These are phyloP conservation scores for Fusarium pininemorale DNA, from an alignment of 2,329 filamentous ascomycete species.

Conservation along the genomic window DNA sequence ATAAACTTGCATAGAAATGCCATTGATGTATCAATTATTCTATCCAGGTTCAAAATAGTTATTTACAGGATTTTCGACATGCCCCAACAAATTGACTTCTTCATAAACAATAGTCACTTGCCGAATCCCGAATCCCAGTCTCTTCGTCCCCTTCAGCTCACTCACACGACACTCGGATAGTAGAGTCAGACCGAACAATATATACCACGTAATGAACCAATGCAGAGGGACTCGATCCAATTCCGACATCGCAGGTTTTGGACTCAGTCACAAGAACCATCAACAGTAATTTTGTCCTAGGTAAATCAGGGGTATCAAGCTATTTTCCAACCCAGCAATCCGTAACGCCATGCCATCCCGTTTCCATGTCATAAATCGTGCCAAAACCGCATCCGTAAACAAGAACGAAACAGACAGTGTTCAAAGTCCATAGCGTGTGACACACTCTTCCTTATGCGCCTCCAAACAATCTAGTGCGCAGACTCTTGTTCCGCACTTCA, in stretches of 20 bases:
- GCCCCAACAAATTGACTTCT: neutral
- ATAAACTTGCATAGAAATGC: neutral
- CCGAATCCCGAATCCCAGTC: neutral
- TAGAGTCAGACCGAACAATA: neutral
- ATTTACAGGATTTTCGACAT: neutral
- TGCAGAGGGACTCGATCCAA: neutral
- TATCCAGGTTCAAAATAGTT: neutral
- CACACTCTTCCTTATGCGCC: conserved; percentile 75
- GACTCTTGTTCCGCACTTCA: conserved; percentile 81
- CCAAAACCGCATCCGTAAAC: neutral
- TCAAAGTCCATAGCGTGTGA: conserved; percentile 68
- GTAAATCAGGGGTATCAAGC: conserved; percentile 38
- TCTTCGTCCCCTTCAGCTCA: neutral
- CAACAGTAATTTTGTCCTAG: neutral
- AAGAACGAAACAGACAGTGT: neutral
- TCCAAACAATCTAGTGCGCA: conserved; percentile 80
- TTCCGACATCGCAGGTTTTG: neutral
- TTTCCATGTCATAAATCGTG: neutral
- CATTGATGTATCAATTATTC: neutral
- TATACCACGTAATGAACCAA: neutral
- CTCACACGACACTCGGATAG: neutral
- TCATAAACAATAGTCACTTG: neutral
- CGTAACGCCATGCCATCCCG: conserved; percentile 30
- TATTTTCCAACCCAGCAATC: conserved; percentile 30
- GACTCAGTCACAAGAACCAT: neutral